phyloP scores from a whole-genome alignment of 305 asterid genomes.

The Plantago coronopus region DNA sequence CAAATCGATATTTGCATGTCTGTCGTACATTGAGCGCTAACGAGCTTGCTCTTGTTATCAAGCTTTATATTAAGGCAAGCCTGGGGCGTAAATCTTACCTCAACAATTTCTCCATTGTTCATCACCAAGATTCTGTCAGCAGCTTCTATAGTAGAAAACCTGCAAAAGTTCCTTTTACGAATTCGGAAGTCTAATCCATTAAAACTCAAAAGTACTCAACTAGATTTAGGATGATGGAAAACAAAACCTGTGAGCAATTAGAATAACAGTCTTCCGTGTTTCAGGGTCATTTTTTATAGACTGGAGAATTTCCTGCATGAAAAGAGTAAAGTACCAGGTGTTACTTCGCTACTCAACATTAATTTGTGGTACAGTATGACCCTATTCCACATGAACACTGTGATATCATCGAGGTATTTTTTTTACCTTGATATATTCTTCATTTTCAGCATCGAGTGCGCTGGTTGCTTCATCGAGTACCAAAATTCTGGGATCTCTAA shows the following conservation, averaged over 20 bases:
- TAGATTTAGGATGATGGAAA: not conserved
- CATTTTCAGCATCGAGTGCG: conserved; percentile 55
- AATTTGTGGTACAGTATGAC: too few species aligned
- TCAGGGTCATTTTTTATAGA: conserved; percentile 28
- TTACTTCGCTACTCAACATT: not conserved
- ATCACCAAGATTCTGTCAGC: conserved; percentile 49
- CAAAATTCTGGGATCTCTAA: conserved; percentile 38
- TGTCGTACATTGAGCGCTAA: too few species aligned
- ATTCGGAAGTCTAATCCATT: conserved; percentile 3
- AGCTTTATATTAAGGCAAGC: too few species aligned
- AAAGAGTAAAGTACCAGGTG: conserved; percentile 5
- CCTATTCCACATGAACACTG: not conserved
- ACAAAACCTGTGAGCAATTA: conserved; percentile 39
- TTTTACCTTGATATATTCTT: conserved; percentile 37
- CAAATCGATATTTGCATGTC: too few species aligned
- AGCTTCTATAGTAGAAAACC: conserved; percentile 43
- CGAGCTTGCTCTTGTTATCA: conserved; percentile 7
- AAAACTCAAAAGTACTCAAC: not conserved
- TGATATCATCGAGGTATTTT: not conserved
- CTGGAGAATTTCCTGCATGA: conserved; percentile 35
- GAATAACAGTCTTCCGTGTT: conserved; percentile 30
- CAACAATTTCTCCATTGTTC: conserved; percentile 37
- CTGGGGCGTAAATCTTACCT: too few species aligned
- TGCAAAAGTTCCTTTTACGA: conserved; percentile 18
- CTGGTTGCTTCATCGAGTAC: conserved; percentile 49